phyloP scores from a whole-genome alignment of 176 grass and related monocot genomes.

The Cenchrus fungigraminus region DNA sequence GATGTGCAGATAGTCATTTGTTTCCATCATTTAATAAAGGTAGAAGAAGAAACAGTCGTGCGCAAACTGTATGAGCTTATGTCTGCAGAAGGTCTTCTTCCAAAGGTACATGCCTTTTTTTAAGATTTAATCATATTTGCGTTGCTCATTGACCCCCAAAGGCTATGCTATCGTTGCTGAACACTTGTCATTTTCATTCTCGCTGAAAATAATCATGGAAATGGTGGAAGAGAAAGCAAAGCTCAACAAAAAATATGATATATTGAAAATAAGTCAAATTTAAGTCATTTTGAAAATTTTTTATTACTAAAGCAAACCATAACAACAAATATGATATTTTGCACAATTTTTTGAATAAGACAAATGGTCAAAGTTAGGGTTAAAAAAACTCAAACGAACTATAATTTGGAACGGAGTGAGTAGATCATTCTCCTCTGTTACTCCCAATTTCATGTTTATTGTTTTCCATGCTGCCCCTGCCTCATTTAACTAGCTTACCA shows the following conservation, averaged over 20 bases:
- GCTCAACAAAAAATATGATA: background rate
- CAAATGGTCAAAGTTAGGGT: no score
- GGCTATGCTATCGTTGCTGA: background rate
- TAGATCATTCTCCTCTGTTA: no score
- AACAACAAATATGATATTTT: no score
- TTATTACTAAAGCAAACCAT: no score
- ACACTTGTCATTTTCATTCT: constrained; percentile 15
- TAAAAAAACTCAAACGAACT: no score
- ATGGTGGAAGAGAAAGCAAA: background rate
- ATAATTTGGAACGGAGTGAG: no score
- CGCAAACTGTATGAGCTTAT: constrained; percentile 72
- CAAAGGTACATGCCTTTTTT: constrained; percentile 47
- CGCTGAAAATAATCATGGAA: background rate
- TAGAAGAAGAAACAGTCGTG: constrained; percentile 84
- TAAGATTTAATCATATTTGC: background rate
- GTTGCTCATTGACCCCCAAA: background rate
- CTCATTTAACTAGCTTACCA: background rate
- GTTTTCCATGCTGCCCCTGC: background rate
- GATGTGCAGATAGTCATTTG: constrained; percentile 21
- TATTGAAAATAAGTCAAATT: no score
- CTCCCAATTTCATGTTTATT: background rate
- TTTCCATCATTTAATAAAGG: constrained; percentile 40
- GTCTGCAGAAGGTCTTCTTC: constrained; percentile 63
- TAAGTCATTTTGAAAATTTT: no score
- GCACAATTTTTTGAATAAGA: no score